Percentiles rank a stretch among this genome's conserved stretches.
phyloP scores from a whole-genome alignment of 2,329 filamentous ascomycete genomes.

The Arthrobotrys iridis region DNA sequence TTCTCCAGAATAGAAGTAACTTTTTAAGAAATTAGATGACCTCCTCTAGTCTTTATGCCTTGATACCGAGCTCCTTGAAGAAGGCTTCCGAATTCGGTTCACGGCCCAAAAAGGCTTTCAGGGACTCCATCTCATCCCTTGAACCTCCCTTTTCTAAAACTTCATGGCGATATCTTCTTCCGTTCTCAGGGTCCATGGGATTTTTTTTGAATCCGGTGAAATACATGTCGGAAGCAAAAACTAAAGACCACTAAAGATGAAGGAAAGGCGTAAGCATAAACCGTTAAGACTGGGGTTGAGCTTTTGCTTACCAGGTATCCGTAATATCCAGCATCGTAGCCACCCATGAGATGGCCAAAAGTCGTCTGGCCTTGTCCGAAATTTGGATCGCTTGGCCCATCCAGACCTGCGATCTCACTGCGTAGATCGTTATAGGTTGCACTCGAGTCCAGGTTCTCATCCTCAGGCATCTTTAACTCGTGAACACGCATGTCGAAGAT shows the following conservation, averaged over 20 bases:
- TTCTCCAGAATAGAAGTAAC: too few species aligned
- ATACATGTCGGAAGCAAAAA: slow-evolving; percentile 89
- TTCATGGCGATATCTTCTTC: slow-evolving; percentile 78
- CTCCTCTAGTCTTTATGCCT: slow-evolving; percentile 16
- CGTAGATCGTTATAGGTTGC: slow-evolving; percentile 77
- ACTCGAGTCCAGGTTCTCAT: slow-evolving; percentile 73
- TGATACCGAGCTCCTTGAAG: slow-evolving; percentile 77
- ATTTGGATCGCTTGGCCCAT: slow-evolving; percentile 72
- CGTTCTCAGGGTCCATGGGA: slow-evolving; percentile 79
- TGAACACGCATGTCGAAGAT: slow-evolving; percentile 87
- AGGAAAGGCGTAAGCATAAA: slow-evolving; percentile 56
- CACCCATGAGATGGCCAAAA: slow-evolving; percentile 83
- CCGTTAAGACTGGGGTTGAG: slow-evolving; percentile 61
- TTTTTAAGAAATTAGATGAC: too few species aligned
- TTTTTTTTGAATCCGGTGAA: slow-evolving; percentile 79
- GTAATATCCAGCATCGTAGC: slow-evolving; percentile 88
- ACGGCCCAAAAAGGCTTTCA: slow-evolving; percentile 80
- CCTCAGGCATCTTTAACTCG: slow-evolving; percentile 74
- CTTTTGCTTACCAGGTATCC: slow-evolving; percentile 67
- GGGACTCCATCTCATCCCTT: slow-evolving; percentile 81
- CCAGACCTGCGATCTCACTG: slow-evolving; percentile 75
- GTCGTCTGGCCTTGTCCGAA: slow-evolving; percentile 79
- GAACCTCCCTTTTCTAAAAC: slow-evolving; percentile 81
- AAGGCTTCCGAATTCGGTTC: slow-evolving; percentile 81
- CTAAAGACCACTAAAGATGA: slow-evolving; percentile 69